Conservation (phyloP, 1,284 basidiomycete genomes). For the Fomitopsis schrenkii region DNA sequence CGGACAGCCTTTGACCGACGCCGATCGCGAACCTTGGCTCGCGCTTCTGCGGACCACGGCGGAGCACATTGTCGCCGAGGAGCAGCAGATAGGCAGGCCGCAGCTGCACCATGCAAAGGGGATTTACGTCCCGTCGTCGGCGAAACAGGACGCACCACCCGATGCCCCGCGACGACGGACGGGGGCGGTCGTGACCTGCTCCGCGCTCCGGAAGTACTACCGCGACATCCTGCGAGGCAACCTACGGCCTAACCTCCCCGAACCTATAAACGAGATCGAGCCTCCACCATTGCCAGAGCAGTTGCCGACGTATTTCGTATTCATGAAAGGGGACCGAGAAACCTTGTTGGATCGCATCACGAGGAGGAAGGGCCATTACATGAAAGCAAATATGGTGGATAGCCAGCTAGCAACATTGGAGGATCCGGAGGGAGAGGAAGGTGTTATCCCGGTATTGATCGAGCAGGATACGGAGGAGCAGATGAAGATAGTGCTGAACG, state of each 20-base stretch:
- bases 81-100: constrained; percentile 12
- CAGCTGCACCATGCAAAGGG: not conserved
- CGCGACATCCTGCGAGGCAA: constrained; percentile 76
- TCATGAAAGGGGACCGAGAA: constrained; percentile 68
- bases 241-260: constrained; percentile 25
- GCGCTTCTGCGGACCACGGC: constrained; percentile 67
- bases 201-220: constrained; percentile 81
- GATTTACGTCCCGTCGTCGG: constrained; percentile 4
- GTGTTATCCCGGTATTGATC: constrained; percentile 65
- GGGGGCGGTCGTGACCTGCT: constrained; percentile 82
- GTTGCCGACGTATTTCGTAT: constrained; percentile 77
- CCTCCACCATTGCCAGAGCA: constrained; percentile 16
- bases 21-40: constrained; percentile 87
- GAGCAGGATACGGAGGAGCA: constrained; percentile 58
- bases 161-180: constrained; percentile 1
- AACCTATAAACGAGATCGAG: constrained; percentile 23
- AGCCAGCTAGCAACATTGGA: constrained; percentile 83
- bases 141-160: constrained; percentile 4
- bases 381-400: constrained; percentile 86
- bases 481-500: constrained; percentile 36
- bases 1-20: constrained; percentile 78
- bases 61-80: constrained; percentile 34
- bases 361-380: constrained; percentile 77
- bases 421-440: constrained; percentile 65
- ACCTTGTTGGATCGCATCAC: constrained; percentile 70